Conservation (phyloP, 2,329 filamentous ascomycete genomes). For the Fusarium sp. region DNA sequence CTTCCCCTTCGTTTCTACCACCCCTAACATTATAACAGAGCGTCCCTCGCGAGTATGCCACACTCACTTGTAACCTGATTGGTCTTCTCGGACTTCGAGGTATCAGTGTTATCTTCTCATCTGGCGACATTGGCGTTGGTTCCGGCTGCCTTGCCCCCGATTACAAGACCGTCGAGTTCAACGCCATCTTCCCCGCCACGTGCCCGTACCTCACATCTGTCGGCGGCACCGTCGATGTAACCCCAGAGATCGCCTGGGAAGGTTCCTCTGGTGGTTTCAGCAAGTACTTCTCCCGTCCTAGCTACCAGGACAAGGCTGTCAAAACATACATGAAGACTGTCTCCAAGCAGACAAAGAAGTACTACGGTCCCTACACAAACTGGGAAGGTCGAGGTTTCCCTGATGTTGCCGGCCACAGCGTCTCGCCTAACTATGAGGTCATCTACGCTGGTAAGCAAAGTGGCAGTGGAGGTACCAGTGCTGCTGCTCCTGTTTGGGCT, state of each 20-base stretch:
- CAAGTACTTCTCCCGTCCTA: slow-evolving; percentile 60
- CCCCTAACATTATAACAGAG: neutral
- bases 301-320: slow-evolving; percentile 59
- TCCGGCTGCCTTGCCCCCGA: slow-evolving; percentile 31
- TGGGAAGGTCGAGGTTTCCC: slow-evolving; percentile 57
- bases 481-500: slow-evolving; percentile 61
- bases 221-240: slow-evolving; percentile 62
- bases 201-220: slow-evolving; percentile 63
- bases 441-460: slow-evolving; percentile 44
- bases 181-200: slow-evolving; percentile 55
- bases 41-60: slow-evolving; percentile 24
- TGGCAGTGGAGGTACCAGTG: slow-evolving; percentile 54
- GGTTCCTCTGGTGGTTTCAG: slow-evolving; percentile 62
- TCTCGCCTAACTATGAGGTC: slow-evolving; percentile 65
- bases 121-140: slow-evolving; percentile 41
- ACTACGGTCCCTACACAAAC: slow-evolving; percentile 48
- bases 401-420: slow-evolving; percentile 56
- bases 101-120: slow-evolving; percentile 57
- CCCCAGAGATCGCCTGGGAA: slow-evolving; percentile 57
- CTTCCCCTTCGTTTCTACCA: fast-evolving
- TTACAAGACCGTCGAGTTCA: slow-evolving; percentile 45
- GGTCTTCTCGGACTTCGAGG: slow-evolving; percentile 26
- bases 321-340: slow-evolving; percentile 52
- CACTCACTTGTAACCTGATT: slow-evolving; percentile 25
- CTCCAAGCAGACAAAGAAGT: slow-evolving; percentile 53